Percentiles rank a stretch among this genome's conserved stretches.
Conservation (phyloP, 805 yeast species). For the Cyberlindnera maclurae region DNA sequence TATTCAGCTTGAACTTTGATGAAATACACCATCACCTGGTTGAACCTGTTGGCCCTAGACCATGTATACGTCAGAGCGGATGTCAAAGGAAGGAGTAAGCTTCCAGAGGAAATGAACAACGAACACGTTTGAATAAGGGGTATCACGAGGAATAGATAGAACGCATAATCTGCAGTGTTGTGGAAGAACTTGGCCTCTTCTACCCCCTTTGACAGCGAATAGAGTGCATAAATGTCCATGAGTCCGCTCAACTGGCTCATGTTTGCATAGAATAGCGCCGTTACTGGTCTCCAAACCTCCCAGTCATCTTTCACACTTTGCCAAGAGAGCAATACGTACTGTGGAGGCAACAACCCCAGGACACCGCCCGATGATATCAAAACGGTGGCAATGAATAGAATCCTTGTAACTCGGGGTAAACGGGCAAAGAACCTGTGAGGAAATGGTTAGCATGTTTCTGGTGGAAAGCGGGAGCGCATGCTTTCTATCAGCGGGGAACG, state of each 20-base stretch:
- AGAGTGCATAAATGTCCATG: constrained; percentile 50
- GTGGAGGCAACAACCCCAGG: constrained; percentile 21
- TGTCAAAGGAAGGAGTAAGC: constrained; percentile 33
- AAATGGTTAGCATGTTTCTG: not conserved
- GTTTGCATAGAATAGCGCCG: constrained; percentile 41
- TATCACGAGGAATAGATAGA: constrained; percentile 43
- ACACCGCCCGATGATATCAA: constrained; percentile 36
- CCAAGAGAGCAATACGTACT: constrained; percentile 22
- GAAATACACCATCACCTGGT: constrained; percentile 44
- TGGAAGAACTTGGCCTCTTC: constrained; percentile 44
- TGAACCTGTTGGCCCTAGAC: constrained; percentile 47
- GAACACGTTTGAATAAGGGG: constrained; percentile 37
- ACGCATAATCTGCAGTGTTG: constrained; percentile 48
- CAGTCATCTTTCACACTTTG: constrained; percentile 24
- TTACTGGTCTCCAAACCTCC: constrained; percentile 40
- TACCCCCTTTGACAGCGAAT: constrained; percentile 48
- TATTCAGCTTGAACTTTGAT: constrained; percentile 53
- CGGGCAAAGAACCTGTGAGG: constrained; percentile 29
- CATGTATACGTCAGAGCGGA: constrained; percentile 54
- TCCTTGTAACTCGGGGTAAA: constrained; percentile 55
- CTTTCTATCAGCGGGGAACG: not conserved
- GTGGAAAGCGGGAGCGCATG: not conserved
- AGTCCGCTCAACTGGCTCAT: constrained; percentile 37
- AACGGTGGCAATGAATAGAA: constrained; percentile 43
- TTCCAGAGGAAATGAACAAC: constrained; percentile 23